Conservation (phyloP, 371 early-diverging fungal species). For the Rhizopus microsporus region DNA sequence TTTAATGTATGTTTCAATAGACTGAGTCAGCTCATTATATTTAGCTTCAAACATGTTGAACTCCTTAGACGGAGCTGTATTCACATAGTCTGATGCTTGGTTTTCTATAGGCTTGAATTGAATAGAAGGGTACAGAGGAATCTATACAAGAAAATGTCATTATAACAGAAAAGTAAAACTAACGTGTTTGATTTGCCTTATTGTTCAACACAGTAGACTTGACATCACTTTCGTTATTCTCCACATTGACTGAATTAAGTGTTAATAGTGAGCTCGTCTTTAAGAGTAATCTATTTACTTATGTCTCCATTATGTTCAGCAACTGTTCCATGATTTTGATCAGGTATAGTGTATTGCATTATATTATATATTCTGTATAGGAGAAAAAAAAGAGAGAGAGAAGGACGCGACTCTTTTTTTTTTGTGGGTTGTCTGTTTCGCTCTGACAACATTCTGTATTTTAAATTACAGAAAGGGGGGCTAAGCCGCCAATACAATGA, state of each 20-base stretch:
- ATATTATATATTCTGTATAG: slow-evolving; percentile 5
- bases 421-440: no score
- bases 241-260: slow-evolving; percentile 12
- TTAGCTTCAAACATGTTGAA: slow-evolving; percentile 3
- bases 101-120: slow-evolving; percentile 4
- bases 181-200: not conserved
- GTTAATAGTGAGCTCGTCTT: not conserved
- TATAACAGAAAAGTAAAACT: not conserved
- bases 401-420: slow-evolving; percentile 6
- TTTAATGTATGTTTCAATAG: not conserved
- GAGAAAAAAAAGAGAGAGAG: slow-evolving; percentile 5
- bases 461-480: no score
- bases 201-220: not conserved
- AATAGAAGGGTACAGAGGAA: slow-evolving; percentile 29
- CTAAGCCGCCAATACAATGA: no score
- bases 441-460: no score
- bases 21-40: not conserved
- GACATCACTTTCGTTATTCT: slow-evolving; percentile 7
- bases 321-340: slow-evolving; percentile 15
- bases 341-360: slow-evolving; percentile 11
- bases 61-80: not conserved
- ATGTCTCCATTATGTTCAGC: slow-evolving; percentile 21
- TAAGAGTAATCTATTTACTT: not conserved
- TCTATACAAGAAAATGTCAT: slow-evolving; percentile 3
- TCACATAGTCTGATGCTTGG: slow-evolving; percentile 8